A percentile compares a stretch with the other conserved stretches of the same genome.
These are phyloP conservation scores for Tetrapisispora fleetii DNA, from an alignment of 805 yeast species.

Conservation along the genomic window DNA sequence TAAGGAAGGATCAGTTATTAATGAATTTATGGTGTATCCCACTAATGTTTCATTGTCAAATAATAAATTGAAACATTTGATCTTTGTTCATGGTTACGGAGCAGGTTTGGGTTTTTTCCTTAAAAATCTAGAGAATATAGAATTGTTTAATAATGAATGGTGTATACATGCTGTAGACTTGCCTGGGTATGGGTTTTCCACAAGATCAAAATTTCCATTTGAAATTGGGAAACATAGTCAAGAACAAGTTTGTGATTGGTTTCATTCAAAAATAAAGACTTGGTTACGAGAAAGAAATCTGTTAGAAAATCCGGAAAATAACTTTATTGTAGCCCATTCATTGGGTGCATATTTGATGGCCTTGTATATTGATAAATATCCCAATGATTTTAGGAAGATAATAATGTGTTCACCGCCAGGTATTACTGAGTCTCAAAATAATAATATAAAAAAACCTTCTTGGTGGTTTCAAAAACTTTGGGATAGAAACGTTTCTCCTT, in stretches of 20 bases:
- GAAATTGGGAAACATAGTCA: conserved; percentile 19
- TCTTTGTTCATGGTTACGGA: conserved; percentile 88
- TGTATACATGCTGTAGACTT: conserved; percentile 78
- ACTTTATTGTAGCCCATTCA: conserved; percentile 74
- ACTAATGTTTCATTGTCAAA: conserved; percentile 28
- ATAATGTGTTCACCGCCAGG: conserved; percentile 91
- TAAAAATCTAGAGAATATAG: conserved; percentile 55
- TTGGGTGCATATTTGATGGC: conserved; percentile 83
- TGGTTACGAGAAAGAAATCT: conserved; percentile 28
- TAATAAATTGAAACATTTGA: conserved; percentile 38
- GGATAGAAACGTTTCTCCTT: conserved; percentile 84
- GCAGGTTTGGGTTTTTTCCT: conserved; percentile 84
- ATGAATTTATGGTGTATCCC: conserved; percentile 62
- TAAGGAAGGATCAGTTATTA: conserved; percentile 47
- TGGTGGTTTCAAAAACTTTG: conserved; percentile 71
- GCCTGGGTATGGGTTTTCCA: conserved; percentile 83
- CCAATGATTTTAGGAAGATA: conserved; percentile 53
- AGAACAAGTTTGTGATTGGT: conserved; percentile 29
- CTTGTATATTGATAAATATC: conserved; percentile 52
- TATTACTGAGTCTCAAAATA: conserved; percentile 34
- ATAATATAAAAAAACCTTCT: conserved; percentile 43
- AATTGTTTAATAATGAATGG: conserved; percentile 41
- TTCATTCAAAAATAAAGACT: conserved; percentile 42
- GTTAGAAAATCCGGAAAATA: conserved; percentile 26
- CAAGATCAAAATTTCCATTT: conserved; percentile 60